Evolutionary conservation across 225 moss, liverwort and hornwort genomes (phyloP), one percentile per base, ranked within the genome.

Genomic region (Marchantia paleacea): DNA sequence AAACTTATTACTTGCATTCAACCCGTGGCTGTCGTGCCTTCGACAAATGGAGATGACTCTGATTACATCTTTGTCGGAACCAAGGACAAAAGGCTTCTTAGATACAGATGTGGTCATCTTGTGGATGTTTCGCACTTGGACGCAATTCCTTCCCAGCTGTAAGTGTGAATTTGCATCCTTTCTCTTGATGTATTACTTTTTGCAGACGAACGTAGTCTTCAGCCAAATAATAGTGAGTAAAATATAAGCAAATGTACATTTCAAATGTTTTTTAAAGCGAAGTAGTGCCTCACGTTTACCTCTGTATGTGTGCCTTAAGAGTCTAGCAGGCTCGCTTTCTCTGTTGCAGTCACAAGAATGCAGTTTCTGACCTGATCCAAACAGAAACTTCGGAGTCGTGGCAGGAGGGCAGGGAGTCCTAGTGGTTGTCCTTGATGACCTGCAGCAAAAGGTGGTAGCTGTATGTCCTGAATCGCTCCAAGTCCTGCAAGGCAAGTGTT

Each of bases 321-420:
- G 14, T 62, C 1, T 62, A 14, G 29, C 29, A 28, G 26, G 14
- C 10, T 67, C 30, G 25, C 25, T 67, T 13, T 67, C 9, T 67
- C 12, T 6, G 6, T 65, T 50, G 22, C 70, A 20, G 22, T 48
- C n/a, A 62, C 6, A 62, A 62, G 69, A 48, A 30, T 39, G 30
- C 28, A 58, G 16, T 47, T 73, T 69, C 70, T 80, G 54, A 80
- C 69, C 58, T 69, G 75, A 76, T 80, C 76, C n/a, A 58, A 84
- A 72, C 84, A 84, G 84, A 72, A 71, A 70, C 15, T 81, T 81
- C 66, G 84, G 81, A 72, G 84, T 85, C 72, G 81, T 85, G 65
- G 81, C 84, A 78, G 84, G 78, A 72, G 84, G 84, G 55, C 84
- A 85, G 60, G 84, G 81, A 78, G 84, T 85, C 67, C 20, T 85